Evolutionary conservation across 2,329 filamentous ascomycete species (phyloP).

Genomic region (Calonectria crousiana): DNA sequence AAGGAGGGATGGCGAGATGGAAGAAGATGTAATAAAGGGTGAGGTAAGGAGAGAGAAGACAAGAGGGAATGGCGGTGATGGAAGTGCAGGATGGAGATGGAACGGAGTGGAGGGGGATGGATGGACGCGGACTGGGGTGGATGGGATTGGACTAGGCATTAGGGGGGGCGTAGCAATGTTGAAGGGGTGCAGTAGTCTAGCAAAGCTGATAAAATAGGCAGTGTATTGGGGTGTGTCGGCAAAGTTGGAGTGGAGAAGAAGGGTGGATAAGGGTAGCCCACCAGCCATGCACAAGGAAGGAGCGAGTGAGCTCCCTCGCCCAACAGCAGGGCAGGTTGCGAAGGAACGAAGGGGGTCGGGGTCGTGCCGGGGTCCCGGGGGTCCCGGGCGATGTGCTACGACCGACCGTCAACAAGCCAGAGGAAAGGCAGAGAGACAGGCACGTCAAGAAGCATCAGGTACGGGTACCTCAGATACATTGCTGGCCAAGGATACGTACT

Average conservation of each 20-base stretch:
- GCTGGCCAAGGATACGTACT: neutral
- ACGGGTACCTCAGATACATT: conserved; percentile 17
- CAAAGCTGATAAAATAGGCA: conserved; percentile 14
- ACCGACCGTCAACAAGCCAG: neutral
- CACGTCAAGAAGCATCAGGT: conserved; percentile 17
- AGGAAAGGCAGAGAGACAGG: conserved; percentile 11
- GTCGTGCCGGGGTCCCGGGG: conserved; percentile 15
- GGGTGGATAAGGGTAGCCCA: conserved; percentile 13
- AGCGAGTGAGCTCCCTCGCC: conserved; percentile 5
- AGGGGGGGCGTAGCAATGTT: conserved; percentile 22
- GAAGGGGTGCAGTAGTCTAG: conserved; percentile 15
- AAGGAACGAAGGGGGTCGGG: conserved; percentile 18
- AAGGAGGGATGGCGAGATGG: conserved; percentile 48
- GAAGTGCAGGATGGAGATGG: conserved; percentile 49
- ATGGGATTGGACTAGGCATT: conserved; percentile 24
- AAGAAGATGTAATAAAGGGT: conserved; percentile 48
- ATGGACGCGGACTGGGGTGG: conserved; percentile 49
- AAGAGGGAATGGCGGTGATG: conserved; percentile 49
- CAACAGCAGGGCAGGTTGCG: conserved; percentile 10
- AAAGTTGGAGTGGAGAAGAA: neutral
- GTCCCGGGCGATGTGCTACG: conserved; percentile 12
- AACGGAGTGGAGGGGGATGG: conserved; percentile 49
- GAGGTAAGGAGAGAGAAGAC: conserved; percentile 47
- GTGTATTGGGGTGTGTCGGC: conserved; percentile 1
- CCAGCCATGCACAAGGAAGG: conserved; percentile 12